Evolutionary conservation across 179 eudicot species (phyloP), one percentile per base, ranked within the genome.

Genomic region (Drosera spatulata): DNA sequence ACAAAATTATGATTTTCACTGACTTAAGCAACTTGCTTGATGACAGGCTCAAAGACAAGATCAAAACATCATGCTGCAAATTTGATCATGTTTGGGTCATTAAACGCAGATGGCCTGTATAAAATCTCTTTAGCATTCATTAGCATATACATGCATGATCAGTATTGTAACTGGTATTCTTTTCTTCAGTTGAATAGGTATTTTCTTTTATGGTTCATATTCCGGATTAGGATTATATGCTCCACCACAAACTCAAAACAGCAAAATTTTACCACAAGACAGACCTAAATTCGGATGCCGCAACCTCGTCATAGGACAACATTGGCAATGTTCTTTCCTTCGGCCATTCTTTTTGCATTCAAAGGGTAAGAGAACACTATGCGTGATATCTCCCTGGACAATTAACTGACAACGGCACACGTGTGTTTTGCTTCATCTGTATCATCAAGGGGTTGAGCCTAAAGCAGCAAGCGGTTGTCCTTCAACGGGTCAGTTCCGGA

Each of bases 401-500:
- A 73, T 64, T 89, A 97, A 72, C 89, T 93, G 62, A 93, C 90
- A 61, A 93, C 93, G 47, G 74, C 68, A 63, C 95, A 95, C 33
- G 99, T 89, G 71, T 89, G 85, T 65, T 80, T 89, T 42, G 97
- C 95, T 70, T 93, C 99, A 7, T 82, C 85, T n/a, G 95, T 84
- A 63, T 76, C 82, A 75, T 93, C 99, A 43, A 89, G 80, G 51
- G 94, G 73, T 61, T 86, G 64, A 41, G 88, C 99, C 81, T 81
- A 76, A 71, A 93, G 66, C 71, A 89, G 96, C 63, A 85, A 68
- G 50, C 96, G 95, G 48, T 93, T 85, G 66, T 93, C 97, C 75
- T 93, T 93, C 66, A 93, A 63, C 6, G 96, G 99, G 67, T 89
- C 99, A 5, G 99, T 93, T 71, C 99, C 99, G 53, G 99, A 93